Evolutionary conservation across 805 yeast genomes (phyloP), one percentile per base, ranked within the genome.

Genomic region (Saccharomycopsis selenospora): DNA sequence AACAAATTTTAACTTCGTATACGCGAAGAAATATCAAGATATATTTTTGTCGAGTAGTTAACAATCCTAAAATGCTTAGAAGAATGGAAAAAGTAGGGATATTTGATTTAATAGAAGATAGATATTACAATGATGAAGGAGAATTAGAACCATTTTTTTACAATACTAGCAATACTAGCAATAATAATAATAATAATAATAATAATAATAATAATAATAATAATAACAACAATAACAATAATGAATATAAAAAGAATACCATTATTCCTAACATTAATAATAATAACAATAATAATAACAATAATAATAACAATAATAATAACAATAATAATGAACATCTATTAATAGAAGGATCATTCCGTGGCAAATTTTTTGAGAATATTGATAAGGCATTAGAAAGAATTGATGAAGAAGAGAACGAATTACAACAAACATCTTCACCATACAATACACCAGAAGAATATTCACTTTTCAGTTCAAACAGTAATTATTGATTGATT

Each of bases 1-100:
- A 63, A 47, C 87, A 80, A 52, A 77, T 84, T n/a, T 65, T 88
- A 3, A 56, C 62, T 2, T 66, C 70, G 11, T 86, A 86, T 60
- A 67, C 66, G n/a, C 68, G 62, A 14, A 69, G 82, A 43, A 70
- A 70, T 2, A 78, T 84, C 5, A 63, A 66, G 6, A 82, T 86
- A 3, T 72, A 76, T 40, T 75, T 88, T 49, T 70, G 82, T 5
- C 69, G 89, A 20, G 76, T 85, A 6, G 75, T 86, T 3, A 63
- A 72, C 4, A 70, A 66, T 45, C 57, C 55, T 7, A 61, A 62
- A 2, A 67, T 85, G n/a, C 65, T 80, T 38, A 61, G 65, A n/a
- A 65, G 77, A 48, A 63, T 88, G 33, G 61, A 57, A 22, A 62
- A 63, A 33, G 75, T 90, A 5, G 90, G 89, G 1, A 77, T 86